phyloP scores from a whole-genome alignment of 805 yeast species.

The Cyberlindnera xishuangbannaensis region DNA sequence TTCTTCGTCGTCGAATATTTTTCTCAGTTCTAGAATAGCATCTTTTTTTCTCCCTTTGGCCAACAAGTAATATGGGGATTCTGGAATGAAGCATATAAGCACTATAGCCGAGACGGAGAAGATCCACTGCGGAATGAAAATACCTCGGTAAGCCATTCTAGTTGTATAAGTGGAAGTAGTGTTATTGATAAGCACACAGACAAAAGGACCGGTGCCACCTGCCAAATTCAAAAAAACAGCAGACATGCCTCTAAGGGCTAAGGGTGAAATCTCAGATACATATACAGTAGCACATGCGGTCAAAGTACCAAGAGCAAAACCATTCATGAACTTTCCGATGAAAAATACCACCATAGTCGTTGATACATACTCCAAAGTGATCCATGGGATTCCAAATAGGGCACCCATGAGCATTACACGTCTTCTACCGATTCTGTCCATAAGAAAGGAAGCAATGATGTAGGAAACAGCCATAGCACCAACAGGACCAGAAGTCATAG shows the following conservation, averaged over 20 bases:
- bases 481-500: slow-evolving; percentile 27
- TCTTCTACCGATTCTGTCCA: slow-evolving; percentile 32
- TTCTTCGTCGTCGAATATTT: slow-evolving; percentile 6
- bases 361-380: slow-evolving; percentile 35
- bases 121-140: slow-evolving; percentile 25
- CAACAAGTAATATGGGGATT: slow-evolving; percentile 38
- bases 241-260: slow-evolving; percentile 32
- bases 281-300: slow-evolving; percentile 32
- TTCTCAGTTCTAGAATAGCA: slow-evolving; percentile 27
- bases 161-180: slow-evolving; percentile 10
- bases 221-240: slow-evolving; percentile 33
- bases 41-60: slow-evolving; percentile 28
- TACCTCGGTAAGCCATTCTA: slow-evolving; percentile 30
- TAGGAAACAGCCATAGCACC: slow-evolving; percentile 28
- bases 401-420: slow-evolving; percentile 26
- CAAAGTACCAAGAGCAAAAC: slow-evolving; percentile 35
- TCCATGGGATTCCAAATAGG: slow-evolving; percentile 27
- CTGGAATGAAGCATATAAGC: too few relatives aligned
- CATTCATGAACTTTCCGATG: slow-evolving; percentile 35
- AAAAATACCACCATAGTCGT: slow-evolving; percentile 30
- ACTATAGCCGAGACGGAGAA: too few relatives aligned
- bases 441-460: slow-evolving; percentile 13
- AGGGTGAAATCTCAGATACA: slow-evolving; percentile 36
- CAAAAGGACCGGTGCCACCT: slow-evolving; percentile 32
- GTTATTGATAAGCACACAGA: slow-evolving; percentile 27